Evolutionary conservation across 257 asterid genomes (phyloP), one percentile per base, ranked within the genome.

Genomic region (Primulina tabacum): DNA sequence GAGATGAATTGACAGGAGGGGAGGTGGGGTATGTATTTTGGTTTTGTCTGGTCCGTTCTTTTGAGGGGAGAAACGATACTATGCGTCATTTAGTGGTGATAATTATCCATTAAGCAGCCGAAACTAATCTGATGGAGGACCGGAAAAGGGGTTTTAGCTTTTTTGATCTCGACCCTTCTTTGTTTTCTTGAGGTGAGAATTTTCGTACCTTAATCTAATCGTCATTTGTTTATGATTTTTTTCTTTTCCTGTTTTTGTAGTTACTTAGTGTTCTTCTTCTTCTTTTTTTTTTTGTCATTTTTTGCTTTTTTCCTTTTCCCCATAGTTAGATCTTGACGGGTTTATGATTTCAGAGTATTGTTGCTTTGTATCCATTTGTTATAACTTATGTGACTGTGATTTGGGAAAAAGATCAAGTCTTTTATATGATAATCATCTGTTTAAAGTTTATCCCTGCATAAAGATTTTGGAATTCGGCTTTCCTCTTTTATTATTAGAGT

Each of bases 391-490:
- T 43, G 53, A 3, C 53, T 43, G 53, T 43, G 80, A 66, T 76
- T 68, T 33, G 62, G 47, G 35, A 43, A 33, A 55, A 56, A 64
- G n/a, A 8, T 16, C 37, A 7, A 47, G n/a, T 65, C 24, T 65
- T 78, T 56, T 38, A 33, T 53, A 59, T 26, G 73, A 32, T 29
- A 59, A 40, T 35, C 24, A 26, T 37, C 26, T 53, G 57, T 65
- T 65, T 71, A 58, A 61, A 18, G 71, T 33, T 71, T 55, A 17
- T 29, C 16, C 62, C 59, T 69, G 58, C 55, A 62, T 29, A 50
- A 64, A 16, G 50, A 16, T 33, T 69, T 69, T 62, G 28, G n/a
- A 18, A 57, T 24, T 40, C 11, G 35, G 62, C 5, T 4, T 8
- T 32, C 16, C 24, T 38, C 4, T 18, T 43, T 1, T 29, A 52